Conservation (phyloP, 2,329 filamentous ascomycete genomes). For the Verticillium alfalfae region DNA sequence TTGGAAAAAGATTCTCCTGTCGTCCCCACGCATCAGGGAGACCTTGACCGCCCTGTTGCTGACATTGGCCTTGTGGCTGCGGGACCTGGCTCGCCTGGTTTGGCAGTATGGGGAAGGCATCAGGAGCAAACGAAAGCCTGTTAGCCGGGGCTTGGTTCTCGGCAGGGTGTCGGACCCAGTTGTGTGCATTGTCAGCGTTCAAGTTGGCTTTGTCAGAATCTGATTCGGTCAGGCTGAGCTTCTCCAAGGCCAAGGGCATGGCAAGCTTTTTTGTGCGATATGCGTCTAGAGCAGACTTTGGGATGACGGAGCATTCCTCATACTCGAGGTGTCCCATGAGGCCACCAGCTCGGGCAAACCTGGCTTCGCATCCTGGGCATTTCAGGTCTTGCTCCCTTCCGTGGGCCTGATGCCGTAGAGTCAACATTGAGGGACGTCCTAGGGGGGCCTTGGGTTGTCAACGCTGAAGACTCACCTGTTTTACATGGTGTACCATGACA, state of each 20-base stretch:
- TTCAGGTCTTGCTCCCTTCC: conserved; percentile 30
- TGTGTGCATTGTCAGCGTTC: conserved; percentile 12
- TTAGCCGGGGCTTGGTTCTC: conserved; percentile 7
- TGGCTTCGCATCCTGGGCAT: conserved; percentile 40
- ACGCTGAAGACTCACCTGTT: conserved; percentile 19
- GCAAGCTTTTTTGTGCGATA: conserved; percentile 28
- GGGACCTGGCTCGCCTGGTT: neutral
- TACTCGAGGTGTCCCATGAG: conserved; percentile 42
- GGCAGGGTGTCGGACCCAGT: conserved; percentile 1
- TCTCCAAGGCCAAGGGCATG: conserved; percentile 24
- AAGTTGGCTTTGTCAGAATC: conserved; percentile 11
- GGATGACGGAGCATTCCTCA: conserved; percentile 30
- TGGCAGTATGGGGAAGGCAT: conserved; percentile 4
- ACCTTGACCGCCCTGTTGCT: neutral
- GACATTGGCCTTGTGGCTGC: neutral
- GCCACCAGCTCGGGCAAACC: conserved; percentile 27
- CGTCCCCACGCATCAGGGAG: neutral
- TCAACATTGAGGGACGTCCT: neutral
- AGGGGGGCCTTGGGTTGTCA: neutral
- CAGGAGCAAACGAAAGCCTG: conserved; percentile 6
- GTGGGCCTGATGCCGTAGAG: conserved; percentile 26
- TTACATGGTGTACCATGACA: conserved; percentile 26
- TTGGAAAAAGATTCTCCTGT: conserved; percentile 18
- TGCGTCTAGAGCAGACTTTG: conserved; percentile 20
- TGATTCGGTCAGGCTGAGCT: conserved; percentile 9